These are phyloP conservation scores for Kondoa malvinella DNA, from an alignment of 768 basidiomycete species.

Conservation along the genomic window DNA sequence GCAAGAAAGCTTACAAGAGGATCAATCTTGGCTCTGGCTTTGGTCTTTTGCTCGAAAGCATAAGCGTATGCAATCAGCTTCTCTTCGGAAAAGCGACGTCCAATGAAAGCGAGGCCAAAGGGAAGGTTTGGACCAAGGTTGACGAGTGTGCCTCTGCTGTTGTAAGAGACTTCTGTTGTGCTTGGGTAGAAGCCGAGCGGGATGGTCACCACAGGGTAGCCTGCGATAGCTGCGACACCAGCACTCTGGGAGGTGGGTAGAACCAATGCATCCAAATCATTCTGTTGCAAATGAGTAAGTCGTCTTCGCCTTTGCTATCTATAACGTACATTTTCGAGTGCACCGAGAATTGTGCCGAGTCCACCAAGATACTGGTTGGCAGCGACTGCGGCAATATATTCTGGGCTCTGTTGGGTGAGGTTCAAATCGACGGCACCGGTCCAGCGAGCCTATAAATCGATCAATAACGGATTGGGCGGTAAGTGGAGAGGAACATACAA, in stretches of 20 bases:
- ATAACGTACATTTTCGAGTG: too few species aligned
- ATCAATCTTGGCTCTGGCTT: too few species aligned
- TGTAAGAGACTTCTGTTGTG: neutral
- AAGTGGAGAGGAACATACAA: too few species aligned
- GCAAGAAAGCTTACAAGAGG: too few species aligned
- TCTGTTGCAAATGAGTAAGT: slow-evolving; percentile 11
- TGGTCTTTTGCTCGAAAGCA: too few species aligned
- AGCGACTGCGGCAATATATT: neutral
- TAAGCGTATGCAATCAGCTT: slow-evolving; percentile 5
- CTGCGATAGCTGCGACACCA: slow-evolving; percentile 5
- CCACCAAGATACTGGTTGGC: neutral
- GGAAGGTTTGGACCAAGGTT: neutral
- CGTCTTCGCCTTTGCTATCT: too few species aligned
- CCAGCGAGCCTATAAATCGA: too few species aligned
- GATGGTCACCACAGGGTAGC: slow-evolving; percentile 6
- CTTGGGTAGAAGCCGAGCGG: slow-evolving; percentile 1
- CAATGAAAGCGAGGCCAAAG: slow-evolving; percentile 1
- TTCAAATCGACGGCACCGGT: neutral
- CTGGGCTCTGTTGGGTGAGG: neutral
- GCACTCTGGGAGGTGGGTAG: neutral
- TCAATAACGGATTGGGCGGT: too few species aligned
- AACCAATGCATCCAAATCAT: slow-evolving; percentile 12
- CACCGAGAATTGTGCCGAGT: too few species aligned
- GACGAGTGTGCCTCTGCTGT: neutral
- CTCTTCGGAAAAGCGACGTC: slow-evolving; percentile 2